Conservation (phyloP, 768 basidiomycete genomes). For the Cystobasidium onofrii region DNA sequence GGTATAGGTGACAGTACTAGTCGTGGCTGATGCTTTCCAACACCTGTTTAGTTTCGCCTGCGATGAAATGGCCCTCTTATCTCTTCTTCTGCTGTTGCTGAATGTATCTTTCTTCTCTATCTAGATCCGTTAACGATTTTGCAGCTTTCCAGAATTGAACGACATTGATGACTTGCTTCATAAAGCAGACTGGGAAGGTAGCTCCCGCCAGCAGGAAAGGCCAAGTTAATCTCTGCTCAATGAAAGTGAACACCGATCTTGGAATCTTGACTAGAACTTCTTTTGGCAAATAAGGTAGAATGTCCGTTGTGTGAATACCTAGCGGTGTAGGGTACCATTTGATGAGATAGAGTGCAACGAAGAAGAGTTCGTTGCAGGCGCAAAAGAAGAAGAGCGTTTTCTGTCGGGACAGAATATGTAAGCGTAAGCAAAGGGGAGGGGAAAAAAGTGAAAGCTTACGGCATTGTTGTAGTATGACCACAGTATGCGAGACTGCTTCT, state of each 20-base stretch:
- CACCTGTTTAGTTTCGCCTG: too few species aligned
- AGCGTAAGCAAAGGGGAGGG: neutral
- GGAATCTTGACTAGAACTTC: slow-evolving; percentile 37
- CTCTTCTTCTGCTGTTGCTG: slow-evolving; percentile 12
- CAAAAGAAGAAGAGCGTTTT: slow-evolving; percentile 82
- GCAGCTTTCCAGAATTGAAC: slow-evolving; percentile 85
- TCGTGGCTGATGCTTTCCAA: too few species aligned
- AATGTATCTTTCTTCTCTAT: slow-evolving; percentile 27
- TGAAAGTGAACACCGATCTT: slow-evolving; percentile 34
- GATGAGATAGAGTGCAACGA: slow-evolving; percentile 77
- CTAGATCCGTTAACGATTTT: slow-evolving; percentile 13
- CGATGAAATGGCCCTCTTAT: neutral
- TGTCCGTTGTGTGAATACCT: slow-evolving; percentile 47
- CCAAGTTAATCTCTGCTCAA: slow-evolving; percentile 55
- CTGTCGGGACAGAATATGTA: slow-evolving; percentile 47
- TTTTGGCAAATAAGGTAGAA: slow-evolving; percentile 36
- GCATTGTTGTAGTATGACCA: slow-evolving; percentile 90
- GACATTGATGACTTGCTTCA: slow-evolving; percentile 86
- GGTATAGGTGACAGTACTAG: too few species aligned
- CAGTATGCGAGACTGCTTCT: slow-evolving; percentile 83
- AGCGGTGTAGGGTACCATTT: slow-evolving; percentile 71
- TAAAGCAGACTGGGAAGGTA: slow-evolving; percentile 60
- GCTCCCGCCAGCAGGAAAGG: slow-evolving; percentile 61
- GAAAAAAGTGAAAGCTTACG: slow-evolving; percentile 51
- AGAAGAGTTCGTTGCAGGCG: slow-evolving; percentile 91